Base-by-base conservation (phyloP, 2,329 filamentous ascomycete species). In the Neospermospora avenae region DNA sequence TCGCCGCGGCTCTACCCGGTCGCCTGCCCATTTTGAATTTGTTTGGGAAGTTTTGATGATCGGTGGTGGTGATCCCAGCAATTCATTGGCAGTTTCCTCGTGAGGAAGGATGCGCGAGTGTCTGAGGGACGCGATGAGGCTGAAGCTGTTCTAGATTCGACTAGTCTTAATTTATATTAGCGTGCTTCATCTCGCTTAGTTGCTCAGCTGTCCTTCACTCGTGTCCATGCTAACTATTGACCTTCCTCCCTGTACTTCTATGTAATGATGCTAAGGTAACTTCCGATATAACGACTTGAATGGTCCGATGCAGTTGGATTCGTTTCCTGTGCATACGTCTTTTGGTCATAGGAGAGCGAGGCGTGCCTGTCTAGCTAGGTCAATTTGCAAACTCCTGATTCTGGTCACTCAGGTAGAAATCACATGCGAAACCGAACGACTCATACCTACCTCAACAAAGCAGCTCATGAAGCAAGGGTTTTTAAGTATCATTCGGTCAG, bases 1-100 rank as follows among this genome's bases (percentile, higher is more conserved):
- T 81, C 48, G 80, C 80, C 63, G 80, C 80, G 65, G 80, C 79
- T 73, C 80, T 78, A 63, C 80, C 80, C 65, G 80, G 80, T 71
- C 80, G 75, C 72, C 78, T 77, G 64, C 78, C 78, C 72, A 74
- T 74, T 22, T 20, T 55, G 20, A 37, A 6, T 10, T 37, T 55
- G 44, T 51, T 55, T 55, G 34, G 31, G 20, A 13, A 28, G 41
- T 44, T 20, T 44, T 37, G 49, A 35, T 55, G 25, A 31, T 44
- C 24, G 34, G 16, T 48, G 39, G 28, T 45, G 41, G 42, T 55
- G 39, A 52, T 34, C 44, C 46, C n/a, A 42, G 35, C 34, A 18
- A 37, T 10, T 41, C 10, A 25, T 58, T 24, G 18, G 16, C 37
- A 37, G 35, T 18, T 22, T 22, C 35, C n/a, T n/a, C n/a, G n/a